Base-by-base conservation (phyloP, 140 eudicot species). In the Anethum foeniculum region DNA sequence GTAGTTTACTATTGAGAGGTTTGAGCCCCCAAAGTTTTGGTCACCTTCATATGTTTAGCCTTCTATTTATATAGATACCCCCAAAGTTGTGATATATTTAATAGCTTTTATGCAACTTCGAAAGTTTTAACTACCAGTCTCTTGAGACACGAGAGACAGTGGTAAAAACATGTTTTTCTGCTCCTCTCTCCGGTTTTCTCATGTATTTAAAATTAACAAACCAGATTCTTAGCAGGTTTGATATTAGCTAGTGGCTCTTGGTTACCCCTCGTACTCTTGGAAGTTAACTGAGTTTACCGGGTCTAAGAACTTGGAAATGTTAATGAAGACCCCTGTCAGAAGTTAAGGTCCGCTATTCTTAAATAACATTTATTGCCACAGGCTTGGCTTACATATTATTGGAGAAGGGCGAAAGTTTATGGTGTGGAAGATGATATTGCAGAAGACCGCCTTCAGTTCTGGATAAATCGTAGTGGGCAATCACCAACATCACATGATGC, bases 341-440 rank as follows among this genome's bases (percentile, higher is more conserved):
- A 15, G n/a, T 32, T 21, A 78, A 78, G 82, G 15, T 48, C 54
- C 13, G 64, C 80, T 65, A 54, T 76, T 10, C 58, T 83, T 39
- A 43, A 43, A 67, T 48, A 41, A 41, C 12, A 3, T 62, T 27
- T 58, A 44, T 5, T 81, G 27, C 51, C 85, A 21, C 88, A 94
- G 98, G 96, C 99, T 77, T 94, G 99, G 99, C 95, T 94, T 81
- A 90, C 92, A 71, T 94, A 94, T 81, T 94, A 90, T 85, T 94
- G 99, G 99, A 88, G 97, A 88, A 88, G 99, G 80, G 99, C 99
- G 23, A 90, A 88, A 86, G 92, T 84, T 79, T 93, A 94, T 84
- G 85, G 96, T 36, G 97, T 94, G 67, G 99, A 94, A 81, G 97
- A 92, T 81, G 99, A 94, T 83, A 94, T 94, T 69, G 97, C 99